Conservation (phyloP, 164 flowering plant genomes). For the Taxillus chinensis region DNA sequence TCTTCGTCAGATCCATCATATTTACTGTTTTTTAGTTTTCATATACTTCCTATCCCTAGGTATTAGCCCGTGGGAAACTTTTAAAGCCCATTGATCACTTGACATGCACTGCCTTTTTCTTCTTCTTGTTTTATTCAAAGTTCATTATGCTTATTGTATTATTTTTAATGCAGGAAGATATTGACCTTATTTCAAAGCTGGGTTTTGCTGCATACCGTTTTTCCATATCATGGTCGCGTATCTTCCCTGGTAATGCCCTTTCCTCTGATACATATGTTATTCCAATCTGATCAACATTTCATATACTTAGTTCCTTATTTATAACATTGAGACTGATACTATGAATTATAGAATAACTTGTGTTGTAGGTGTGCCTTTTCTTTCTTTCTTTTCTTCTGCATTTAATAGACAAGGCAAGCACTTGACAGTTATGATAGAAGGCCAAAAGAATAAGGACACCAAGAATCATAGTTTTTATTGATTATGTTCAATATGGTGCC, state of each 20-base stretch:
- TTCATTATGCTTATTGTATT: neutral
- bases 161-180: conserved; percentile 61
- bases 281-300: neutral
- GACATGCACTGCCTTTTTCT: neutral
- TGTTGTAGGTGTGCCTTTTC: neutral
- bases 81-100: no score
- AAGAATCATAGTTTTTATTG: no score
- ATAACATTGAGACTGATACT: no score
- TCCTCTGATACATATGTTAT: neutral
- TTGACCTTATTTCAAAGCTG: conserved; percentile 65
- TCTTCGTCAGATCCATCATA: no score
- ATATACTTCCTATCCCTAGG: no score
- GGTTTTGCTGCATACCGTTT: conserved; percentile 87
- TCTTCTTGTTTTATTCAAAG: neutral
- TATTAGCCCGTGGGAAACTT: no score
- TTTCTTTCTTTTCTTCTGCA: neutral
- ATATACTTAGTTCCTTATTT: neutral
- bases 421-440: no score
- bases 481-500: no score
- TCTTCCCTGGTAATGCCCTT: conserved; percentile 59
- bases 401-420: no score
- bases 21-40: no score
- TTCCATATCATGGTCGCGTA: conserved; percentile 93
- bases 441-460: no score
- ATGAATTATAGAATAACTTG: neutral